Evolutionary conservation across 2,329 filamentous ascomycete genomes (phyloP).

Genomic region (Parafenestella ontariensis): DNA sequence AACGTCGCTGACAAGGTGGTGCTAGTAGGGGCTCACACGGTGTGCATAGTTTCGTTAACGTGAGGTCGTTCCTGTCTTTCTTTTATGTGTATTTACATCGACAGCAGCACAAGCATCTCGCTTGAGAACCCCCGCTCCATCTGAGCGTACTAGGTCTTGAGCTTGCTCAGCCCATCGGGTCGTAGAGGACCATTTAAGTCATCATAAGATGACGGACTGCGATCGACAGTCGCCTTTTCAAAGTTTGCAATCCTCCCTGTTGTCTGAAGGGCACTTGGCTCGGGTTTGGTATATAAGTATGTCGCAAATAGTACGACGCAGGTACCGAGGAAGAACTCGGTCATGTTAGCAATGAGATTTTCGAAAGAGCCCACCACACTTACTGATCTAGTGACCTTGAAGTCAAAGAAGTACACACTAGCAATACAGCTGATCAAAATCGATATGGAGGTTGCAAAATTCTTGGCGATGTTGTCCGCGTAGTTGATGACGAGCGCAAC

Average conservation of each 20-base stretch:
- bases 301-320: constrained; percentile 79
- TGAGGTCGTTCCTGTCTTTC: not conserved
- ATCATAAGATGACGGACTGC: constrained; percentile 30
- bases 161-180: constrained; percentile 10
- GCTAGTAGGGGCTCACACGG: not conserved
- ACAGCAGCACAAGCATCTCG: constrained; percentile 26
- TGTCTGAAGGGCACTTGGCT: constrained; percentile 60
- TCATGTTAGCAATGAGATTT: not conserved
- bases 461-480: constrained; percentile 90
- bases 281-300: constrained; percentile 79
- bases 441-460: constrained; percentile 90
- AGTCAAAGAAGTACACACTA: constrained; percentile 85
- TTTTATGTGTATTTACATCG: not conserved
- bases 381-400: constrained; percentile 66
- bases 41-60: not conserved
- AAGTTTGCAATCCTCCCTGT: constrained; percentile 75
- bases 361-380: constrained; percentile 8
- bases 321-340: constrained; percentile 82
- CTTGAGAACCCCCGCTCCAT: constrained; percentile 30
- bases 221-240: constrained; percentile 74
- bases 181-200: constrained; percentile 18
- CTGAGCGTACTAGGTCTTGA: constrained; percentile 34
- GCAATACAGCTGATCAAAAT: constrained; percentile 87
- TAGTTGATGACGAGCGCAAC: constrained; percentile 82
- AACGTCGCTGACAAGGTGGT: not conserved